Base-by-base conservation (phyloP, 2,329 filamentous ascomycete genomes). In the Aspergillus caelatus region DNA sequence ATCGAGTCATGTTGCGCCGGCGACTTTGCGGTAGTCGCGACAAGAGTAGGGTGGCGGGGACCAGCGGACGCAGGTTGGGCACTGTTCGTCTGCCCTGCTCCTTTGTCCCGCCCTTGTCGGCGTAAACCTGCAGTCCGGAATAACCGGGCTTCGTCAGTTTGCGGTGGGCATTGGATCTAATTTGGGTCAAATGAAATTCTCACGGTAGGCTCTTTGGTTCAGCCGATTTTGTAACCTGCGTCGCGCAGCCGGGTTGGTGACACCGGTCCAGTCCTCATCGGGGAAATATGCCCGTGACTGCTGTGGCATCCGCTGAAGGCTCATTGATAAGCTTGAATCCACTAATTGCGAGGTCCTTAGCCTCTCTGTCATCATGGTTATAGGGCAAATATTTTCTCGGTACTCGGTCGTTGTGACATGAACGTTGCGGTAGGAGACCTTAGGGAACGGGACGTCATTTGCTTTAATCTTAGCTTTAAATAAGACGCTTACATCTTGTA, bases 151-250 rank as follows among this genome's bases (percentile, higher is more conserved):
- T 46, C 2, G 21, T 46, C 11, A 46, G 43, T 8, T 21, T 21
- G 43, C 10, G 21, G 4, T 23, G 7, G 21, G n/a, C 9, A 14
- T 2, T 6, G 21, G 43, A 23, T 46, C 14, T 8, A 4, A 10
- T 10, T 9, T 41, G 39, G 14, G 6, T 4, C 3, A n/a, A 46
- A 14, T 58, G 52, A 0, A 26, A 62, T 53, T 57, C 65, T 57
- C 62, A 71, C 70, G 63, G 32, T 62, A 63, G 11, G 62, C 57
- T 26, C 70, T 63, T 62, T 70, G 66, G 34, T 71, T 72, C 26
- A 71, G 19, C 9, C 70, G 65, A 57, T 72, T 71, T 53, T 72
- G 69, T 30, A 70, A 46, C 54, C 62, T 23, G 43, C 43, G 60
- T 36, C 68, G 63, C 19, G 68, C 63, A 54, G 63, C 65, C 21